Evolutionary conservation across 768 basidiomycete species (phyloP).

Genomic region (Boletus coccyginus): DNA sequence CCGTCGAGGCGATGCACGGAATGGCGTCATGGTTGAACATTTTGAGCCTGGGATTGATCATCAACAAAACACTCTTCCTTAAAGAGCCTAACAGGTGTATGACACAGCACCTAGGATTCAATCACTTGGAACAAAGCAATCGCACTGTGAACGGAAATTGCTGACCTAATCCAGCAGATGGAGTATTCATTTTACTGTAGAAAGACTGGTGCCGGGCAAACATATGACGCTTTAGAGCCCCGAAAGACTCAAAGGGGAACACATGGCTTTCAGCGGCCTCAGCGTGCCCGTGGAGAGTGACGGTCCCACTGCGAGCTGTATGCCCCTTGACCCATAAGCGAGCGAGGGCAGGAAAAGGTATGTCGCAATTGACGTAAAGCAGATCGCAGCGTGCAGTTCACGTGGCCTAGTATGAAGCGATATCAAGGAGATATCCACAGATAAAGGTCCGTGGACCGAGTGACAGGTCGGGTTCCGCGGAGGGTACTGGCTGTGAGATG

Average conservation of each 20-base stretch:
- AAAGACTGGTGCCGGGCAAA: constrained; percentile 3
- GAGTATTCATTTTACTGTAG: constrained; percentile 17
- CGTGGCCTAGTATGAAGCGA: constrained; percentile 13
- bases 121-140: constrained; percentile 6
- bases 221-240: constrained; percentile 12
- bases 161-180: constrained; percentile 15
- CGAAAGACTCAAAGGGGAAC: constrained; percentile 12
- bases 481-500: neutral
- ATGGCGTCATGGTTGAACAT: constrained; percentile 27
- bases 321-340: constrained; percentile 31
- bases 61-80: constrained; percentile 29
- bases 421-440: constrained; percentile 27
- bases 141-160: constrained; percentile 26
- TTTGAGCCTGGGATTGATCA: constrained; percentile 25
- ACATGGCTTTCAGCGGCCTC: constrained; percentile 13
- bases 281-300: constrained; percentile 31
- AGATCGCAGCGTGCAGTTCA: constrained; percentile 20
- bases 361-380: constrained; percentile 29
- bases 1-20: constrained; percentile 24
- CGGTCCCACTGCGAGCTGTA: constrained; percentile 10
- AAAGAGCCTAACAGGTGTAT: constrained; percentile 30
- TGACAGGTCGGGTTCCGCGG: neutral
- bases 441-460: constrained; percentile 28
- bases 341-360: constrained; percentile 30
- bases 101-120: constrained; percentile 13